Conservation (phyloP, 176 grass and related monocot genomes). For the Oryza australiensis region DNA sequence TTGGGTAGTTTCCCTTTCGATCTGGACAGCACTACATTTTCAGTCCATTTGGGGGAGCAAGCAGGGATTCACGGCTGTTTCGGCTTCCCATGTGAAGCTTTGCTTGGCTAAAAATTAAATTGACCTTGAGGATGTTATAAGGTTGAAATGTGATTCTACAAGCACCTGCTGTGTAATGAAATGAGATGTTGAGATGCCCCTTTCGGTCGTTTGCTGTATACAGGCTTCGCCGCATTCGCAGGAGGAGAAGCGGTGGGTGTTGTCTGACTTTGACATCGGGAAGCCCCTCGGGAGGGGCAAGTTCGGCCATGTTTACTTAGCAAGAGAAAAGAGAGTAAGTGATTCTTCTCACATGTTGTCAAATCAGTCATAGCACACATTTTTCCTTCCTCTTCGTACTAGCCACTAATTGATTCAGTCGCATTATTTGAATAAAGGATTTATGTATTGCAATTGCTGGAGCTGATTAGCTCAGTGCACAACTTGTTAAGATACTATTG, state of each 20-base stretch:
- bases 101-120: slow-evolving; percentile 22
- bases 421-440: background rate
- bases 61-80: background rate
- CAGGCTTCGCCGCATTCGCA: slow-evolving; percentile 35
- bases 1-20: background rate
- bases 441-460: background rate
- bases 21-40: background rate
- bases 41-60: background rate
- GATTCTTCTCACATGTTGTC: background rate
- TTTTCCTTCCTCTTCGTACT: background rate
- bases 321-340: slow-evolving; percentile 86
- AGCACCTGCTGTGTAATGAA: background rate
- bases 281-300: slow-evolving; percentile 93
- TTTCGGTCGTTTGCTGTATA: slow-evolving; percentile 10
- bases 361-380: background rate
- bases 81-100: background rate
- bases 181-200: background rate
- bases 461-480: background rate
- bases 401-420: background rate
- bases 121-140: background rate
- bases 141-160: background rate
- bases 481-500: background rate
- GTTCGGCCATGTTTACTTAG: slow-evolving; percentile 92
- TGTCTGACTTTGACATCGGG: slow-evolving; percentile 84
- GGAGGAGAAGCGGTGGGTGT: slow-evolving; percentile 74